Base-by-base conservation (phyloP, 345 rosid species). In the Linum lewisii region DNA sequence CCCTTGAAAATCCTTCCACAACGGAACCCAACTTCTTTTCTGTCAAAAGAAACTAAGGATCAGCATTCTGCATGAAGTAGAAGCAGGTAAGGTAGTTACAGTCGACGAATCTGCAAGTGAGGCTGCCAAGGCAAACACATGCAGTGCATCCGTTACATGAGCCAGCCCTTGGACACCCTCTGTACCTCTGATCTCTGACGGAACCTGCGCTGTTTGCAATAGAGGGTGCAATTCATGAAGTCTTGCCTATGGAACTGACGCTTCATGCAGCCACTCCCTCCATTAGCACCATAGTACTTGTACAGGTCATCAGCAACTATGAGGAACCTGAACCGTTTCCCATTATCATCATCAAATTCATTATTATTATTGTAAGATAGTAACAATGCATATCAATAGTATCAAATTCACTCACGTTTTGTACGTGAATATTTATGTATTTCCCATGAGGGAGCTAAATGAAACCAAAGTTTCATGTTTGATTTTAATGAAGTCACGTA, bases 81-180 rank as follows among this genome's bases (percentile, higher is more conserved):
- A 51, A 59, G 38, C 81, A 82, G 3, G 61, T 51, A 57, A 72
- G 77, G 68, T 82, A 79, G 29, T 10, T 42, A 65, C 84, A 79
- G 60, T 77, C 77, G 1, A 20, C 21, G 20, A 77, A 82, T 47
- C 77, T 75, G 60, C 86, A 82, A 52, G 56, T 67, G 47, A 61
- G 47, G 67, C 87, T 77, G 13, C 84, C 82, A 22, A 79, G 50
- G 62, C 82, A 79, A 5, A 79, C 80, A 7, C 86, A 74, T 7
- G 67, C 8, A 9, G 64, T 67, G 75, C 82, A 77, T 4, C 79
- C 84, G 20, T 60, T 6, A 68, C 87, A 79, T 0, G 26, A 25
- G 0, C 70, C 37, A 2, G 19, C 6, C 7, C 61, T 54, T 10
- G 74, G 72, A 26, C 87, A 79, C 1, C 79, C 78, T 34, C 78